Evolutionary conservation across 805 yeast genomes (phyloP), one percentile per base, ranked within the genome.

Genomic region (Saturnispora serradocipensis): DNA sequence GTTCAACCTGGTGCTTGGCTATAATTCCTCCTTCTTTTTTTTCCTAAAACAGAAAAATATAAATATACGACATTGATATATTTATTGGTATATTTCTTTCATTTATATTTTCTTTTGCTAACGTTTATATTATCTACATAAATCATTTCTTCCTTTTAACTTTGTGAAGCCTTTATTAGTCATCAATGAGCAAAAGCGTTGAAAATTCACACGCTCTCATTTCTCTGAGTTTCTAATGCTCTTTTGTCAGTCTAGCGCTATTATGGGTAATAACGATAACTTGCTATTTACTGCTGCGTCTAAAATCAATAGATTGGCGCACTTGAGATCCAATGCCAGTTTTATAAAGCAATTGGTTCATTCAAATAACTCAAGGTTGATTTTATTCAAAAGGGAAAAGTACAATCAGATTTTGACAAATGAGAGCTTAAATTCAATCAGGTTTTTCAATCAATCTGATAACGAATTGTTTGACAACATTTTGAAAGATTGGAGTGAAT

Each of bases 271-370:
- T 38, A 39, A 22, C 27, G 47, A 49, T n/a, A 13, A 24, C 3
- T 42, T 49, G 43, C 35, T 32, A 15, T 49, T 49, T 18, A 49
- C 51, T 7, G 38, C 51, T 7, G 38, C 45, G 10, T 62, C 67
- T 53, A 78, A 77, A 4, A 68, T 85, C 51, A 84, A 84, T 63
- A 66, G 91, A 52, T 77, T 84, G 2, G 76, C 84, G 18, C 84
- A 82, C 58, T 67, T 84, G 48, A 67, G 91, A 43, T 77, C 78
- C 27, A 78, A 83, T 60, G 44, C 66, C 20, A 74, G 69, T 24
- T 83, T 81, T 58, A 72, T 84, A 27, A 56, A 38, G 4, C 20
- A 51, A 6, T 43, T 59, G 2, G 45, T 62, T 5, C 36, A 24
- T 3, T 32, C 42, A 22, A 46, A 48, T 2, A 25, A 43, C 5